Base-by-base conservation (phyloP, 129 eudicot genomes). In the Saposhnikovia divaricata region DNA sequence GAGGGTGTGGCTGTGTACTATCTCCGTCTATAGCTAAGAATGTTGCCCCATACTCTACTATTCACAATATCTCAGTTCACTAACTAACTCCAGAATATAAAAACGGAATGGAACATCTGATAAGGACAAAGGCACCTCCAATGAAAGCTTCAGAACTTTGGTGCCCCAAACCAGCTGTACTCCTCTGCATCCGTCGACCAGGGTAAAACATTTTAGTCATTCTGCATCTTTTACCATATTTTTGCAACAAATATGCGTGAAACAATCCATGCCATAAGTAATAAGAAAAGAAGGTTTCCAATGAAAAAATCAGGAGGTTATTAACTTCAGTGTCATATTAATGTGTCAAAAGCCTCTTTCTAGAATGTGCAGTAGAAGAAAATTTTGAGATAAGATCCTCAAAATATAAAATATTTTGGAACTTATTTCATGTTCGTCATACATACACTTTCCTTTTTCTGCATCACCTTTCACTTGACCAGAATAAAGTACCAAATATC, bases 51-150 rank as follows among this genome's bases (percentile, higher is more conserved):
- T 92, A 90, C 59, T 85, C 95, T 53, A 81, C 75, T 57, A 82
- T 92, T 12, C 95, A 92, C 78, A 88, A 80, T 51, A 81, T 92
- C 42, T 90, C 91, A 0, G 86, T 92, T 68, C 93, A 92, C 85
- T 90, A 87, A 83, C 89, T 92, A 66, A 90, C 95, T 73, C 93
- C 97, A 12, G 95, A 92, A 73, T 90, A 90, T 74, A 92, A 92
- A 82, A 82, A 87, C 43, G 90, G 91, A 43, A 90, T 85, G 88
- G 95, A 92, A 72, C 86, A 88, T 19, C 75, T 88, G 84, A 88
- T 89, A 51, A 90, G 82, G 80, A 83, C 79, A 14, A 87, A 82
- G 85, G 69, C 97, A 59, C 92, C 93, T 34, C 90, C 95, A 37
- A 85, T 90, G 90, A 88, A 90, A 45, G 92, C 89, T 61, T 90